phyloP scores from a whole-genome alignment of 2,329 filamentous ascomycete species.

The Penicillium sp. region DNA sequence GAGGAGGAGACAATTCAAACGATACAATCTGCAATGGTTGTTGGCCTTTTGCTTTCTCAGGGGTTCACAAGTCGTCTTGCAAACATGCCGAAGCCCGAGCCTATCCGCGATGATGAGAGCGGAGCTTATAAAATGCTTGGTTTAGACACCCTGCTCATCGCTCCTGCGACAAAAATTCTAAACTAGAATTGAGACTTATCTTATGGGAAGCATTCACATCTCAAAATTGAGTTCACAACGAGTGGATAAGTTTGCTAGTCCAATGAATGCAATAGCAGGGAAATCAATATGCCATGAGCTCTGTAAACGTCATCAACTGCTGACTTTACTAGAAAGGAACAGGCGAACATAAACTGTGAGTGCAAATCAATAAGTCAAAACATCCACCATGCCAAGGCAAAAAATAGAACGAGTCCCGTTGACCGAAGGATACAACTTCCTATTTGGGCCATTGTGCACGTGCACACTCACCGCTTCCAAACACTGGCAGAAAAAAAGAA shows the following conservation, averaged over 20 bases:
- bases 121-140: constrained; percentile 38
- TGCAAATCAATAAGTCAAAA: constrained; percentile 1
- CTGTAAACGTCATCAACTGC: too few relatives aligned
- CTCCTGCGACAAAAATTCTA: constrained; percentile 34
- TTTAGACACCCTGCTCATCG: constrained; percentile 36
- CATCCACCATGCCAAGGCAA: not conserved
- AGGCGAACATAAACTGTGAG: too few relatives aligned
- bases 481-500: constrained; percentile 20
- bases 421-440: not conserved
- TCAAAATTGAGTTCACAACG: too few relatives aligned
- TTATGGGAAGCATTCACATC: too few relatives aligned
- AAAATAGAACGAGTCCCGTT: not conserved
- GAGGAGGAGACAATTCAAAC: constrained; percentile 16
- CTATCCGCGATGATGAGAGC: constrained; percentile 33
- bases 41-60: constrained; percentile 31
- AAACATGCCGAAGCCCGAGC: constrained; percentile 33
- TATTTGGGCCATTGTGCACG: constrained; percentile 9
- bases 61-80: constrained; percentile 40
- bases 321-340: too few relatives aligned
- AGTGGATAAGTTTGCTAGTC: too few relatives aligned
- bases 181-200: too few relatives aligned
- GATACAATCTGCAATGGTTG: constrained; percentile 31
- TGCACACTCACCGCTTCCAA: constrained; percentile 14
- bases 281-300: too few relatives aligned
- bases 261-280: too few relatives aligned